Evolutionary conservation across 305 asterid species (phyloP).

Genomic region (Fraxinus ornus): DNA sequence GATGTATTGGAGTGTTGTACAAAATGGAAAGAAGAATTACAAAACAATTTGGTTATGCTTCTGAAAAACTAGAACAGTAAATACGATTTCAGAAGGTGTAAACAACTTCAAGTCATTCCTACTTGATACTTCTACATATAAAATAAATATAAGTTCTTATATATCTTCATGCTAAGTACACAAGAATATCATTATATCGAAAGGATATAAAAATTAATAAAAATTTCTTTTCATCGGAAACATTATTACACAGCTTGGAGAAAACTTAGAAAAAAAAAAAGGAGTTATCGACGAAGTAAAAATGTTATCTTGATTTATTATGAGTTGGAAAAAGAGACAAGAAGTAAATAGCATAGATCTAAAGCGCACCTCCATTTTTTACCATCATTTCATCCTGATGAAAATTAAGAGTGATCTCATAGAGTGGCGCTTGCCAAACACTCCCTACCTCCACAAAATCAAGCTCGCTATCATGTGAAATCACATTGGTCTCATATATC

Average conservation of each 20-base stretch:
- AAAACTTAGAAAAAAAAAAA: too few relatives aligned
- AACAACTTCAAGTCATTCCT: background rate
- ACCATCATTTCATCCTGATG: conserved; percentile 29
- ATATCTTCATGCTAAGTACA: background rate
- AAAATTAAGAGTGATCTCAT: conserved; percentile 53
- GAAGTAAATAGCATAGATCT: background rate
- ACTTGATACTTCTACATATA: background rate
- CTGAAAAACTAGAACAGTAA: background rate
- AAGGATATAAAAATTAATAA: background rate
- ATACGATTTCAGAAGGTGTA: background rate
- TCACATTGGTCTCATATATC: conserved; percentile 25
- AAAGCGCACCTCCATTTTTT: conserved; percentile 41
- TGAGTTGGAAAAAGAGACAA: background rate
- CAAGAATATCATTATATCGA: conserved; percentile 5
- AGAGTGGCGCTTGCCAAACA: conserved; percentile 81
- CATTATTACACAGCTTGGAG: background rate
- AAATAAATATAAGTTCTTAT: background rate
- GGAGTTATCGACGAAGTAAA: background rate
- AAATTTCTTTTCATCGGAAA: background rate
- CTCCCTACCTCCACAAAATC: conserved; percentile 66
- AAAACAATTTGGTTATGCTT: background rate
- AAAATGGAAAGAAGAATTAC: background rate
- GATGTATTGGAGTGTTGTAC: background rate
- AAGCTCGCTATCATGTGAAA: conserved; percentile 36
- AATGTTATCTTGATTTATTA: background rate